Evolutionary conservation across 345 rosid species (phyloP), one percentile per base, ranked within the genome.

Genomic region (Boechera stricta): DNA sequence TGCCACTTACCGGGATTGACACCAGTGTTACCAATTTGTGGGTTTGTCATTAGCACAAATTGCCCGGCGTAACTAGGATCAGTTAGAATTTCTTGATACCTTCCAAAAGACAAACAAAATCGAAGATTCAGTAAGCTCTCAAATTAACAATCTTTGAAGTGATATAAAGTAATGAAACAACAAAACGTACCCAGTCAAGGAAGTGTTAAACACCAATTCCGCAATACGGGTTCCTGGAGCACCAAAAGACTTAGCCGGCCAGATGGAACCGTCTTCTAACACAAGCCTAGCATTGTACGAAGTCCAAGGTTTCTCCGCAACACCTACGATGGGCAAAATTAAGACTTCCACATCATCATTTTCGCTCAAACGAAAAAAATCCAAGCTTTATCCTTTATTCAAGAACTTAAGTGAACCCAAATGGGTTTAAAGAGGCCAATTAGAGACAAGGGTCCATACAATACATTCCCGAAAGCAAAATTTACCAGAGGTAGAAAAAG

Each of bases 21-120:
- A 64, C 98, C 97, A 15, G 99, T 96, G 80, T 96, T 93, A 80
- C 99, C 98, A 72, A 77, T 96, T 75, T 91, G 98, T 4, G 98
- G 99, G 82, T 90, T 91, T 39, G 99, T 96, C 99, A 91, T 96
- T 73, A 96, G 69, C 73, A 93, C 99, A 87, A 93, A 96, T 81
- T 96, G 98, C 3, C 97, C 97, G 0, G 96, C 96, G 69, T 93
- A 93, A 81, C 99, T 96, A 42, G 98, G 99, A 77, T 93, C 99
- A 10, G 97, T 93, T 1, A 96, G 89, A 80, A 96, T 96, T 81
- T 96, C 99, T 82, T 93, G 99, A 86, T 96, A 96, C 84, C 97
- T 96, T 84, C 26, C 16, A 31, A 66, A 55, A 51, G 44, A 49
- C 13, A 49, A 81, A n/a, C 13, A 67, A 8, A 53, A 45, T 29